Base-by-base conservation (phyloP, 1,284 basidiomycete genomes). In the Neolentinus lepideus region DNA sequence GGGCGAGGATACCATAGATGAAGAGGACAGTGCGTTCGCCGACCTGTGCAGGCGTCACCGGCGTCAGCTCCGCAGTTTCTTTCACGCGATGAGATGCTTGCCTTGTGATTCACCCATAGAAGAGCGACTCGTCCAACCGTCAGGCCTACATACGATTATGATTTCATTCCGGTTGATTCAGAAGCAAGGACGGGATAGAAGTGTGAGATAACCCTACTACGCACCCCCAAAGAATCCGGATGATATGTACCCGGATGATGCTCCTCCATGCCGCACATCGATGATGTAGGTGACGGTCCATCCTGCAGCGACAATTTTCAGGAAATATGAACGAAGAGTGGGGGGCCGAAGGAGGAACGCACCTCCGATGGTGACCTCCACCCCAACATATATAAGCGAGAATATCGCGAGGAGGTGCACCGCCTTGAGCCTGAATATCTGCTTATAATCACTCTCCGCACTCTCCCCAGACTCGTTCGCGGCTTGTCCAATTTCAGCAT, bases 221-320 rank as follows among this genome's bases (percentile, higher is more conserved):
- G 52, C 56, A 78, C 78, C 78, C 53, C 73, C 75, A 58, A 75
- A 80, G 64, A 80, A 80, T 22, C 79, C 78, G 1, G 76, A 69
- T 3, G 77, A 75, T 60, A 79, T 75, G 61, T 79, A 80, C 11
- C 78, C 78, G 35, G 76, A 71, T 0, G 73, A 76, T 0, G 74
- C 63, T 0, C 78, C 79, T 36, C 79, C 79, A 0, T 67, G 68
- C 6, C 78, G 72, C 10, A 72, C 67, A 10, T 74, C 60, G n/a
- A 74, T 72, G 33, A 80, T 66, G 56, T 75, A 80, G 1, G 77
- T 79, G 21, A 81, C 79, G 52, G 76, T 80, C 79, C 79, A 79
- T 0, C 77, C 76, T 78, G 47, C 27, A 22, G 14, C 21, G 56
- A 16, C 26, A n/a, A 47, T 51, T 54, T 2, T 14, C 31, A 31